phyloP scores from a whole-genome alignment of 2,329 filamentous ascomycete species.

The Amylocarpus encephaloides region DNA sequence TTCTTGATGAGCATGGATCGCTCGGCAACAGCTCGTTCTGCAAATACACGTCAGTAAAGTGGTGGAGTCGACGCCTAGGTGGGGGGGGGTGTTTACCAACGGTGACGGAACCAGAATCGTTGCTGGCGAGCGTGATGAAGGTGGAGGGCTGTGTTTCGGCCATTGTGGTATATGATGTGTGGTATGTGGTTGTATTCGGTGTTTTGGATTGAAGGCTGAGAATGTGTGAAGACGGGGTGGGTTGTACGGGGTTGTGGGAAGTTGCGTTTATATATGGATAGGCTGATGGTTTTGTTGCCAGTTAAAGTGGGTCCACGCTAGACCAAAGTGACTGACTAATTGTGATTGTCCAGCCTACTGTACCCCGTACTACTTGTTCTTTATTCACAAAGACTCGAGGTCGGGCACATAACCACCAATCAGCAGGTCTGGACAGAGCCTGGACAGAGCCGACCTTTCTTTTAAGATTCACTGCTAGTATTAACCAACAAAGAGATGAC shows the following conservation, averaged over 20 bases:
- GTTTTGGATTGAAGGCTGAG: background rate
- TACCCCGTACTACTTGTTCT: too few relatives aligned
- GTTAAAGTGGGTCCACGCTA: too few relatives aligned
- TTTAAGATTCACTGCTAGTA: too few relatives aligned
- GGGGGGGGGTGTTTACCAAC: conserved; percentile 40
- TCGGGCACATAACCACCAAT: too few relatives aligned
- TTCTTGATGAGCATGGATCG: conserved; percentile 96
- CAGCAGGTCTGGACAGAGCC: too few relatives aligned
- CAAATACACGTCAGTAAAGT: conserved; percentile 11
- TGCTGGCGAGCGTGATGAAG: conserved; percentile 42
- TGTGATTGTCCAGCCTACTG: too few relatives aligned
- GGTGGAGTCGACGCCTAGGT: conserved; percentile 2
- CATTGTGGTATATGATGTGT: conserved; percentile 23
- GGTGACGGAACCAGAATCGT: conserved; percentile 41
- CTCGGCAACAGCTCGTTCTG: conserved; percentile 79
- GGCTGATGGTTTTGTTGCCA: too few relatives aligned
- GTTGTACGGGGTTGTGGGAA: conserved; percentile 2
- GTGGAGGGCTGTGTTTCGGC: conserved; percentile 25
- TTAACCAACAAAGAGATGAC: too few relatives aligned
- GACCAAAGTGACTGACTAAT: too few relatives aligned
- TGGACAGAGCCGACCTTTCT: too few relatives aligned
- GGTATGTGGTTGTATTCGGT: background rate
- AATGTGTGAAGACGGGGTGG: background rate
- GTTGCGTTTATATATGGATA: too few relatives aligned
- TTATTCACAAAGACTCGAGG: too few relatives aligned